These are phyloP conservation scores for Aspergillus novofumigatus DNA, from an alignment of 2,329 filamentous ascomycete species.

Conservation along the genomic window DNA sequence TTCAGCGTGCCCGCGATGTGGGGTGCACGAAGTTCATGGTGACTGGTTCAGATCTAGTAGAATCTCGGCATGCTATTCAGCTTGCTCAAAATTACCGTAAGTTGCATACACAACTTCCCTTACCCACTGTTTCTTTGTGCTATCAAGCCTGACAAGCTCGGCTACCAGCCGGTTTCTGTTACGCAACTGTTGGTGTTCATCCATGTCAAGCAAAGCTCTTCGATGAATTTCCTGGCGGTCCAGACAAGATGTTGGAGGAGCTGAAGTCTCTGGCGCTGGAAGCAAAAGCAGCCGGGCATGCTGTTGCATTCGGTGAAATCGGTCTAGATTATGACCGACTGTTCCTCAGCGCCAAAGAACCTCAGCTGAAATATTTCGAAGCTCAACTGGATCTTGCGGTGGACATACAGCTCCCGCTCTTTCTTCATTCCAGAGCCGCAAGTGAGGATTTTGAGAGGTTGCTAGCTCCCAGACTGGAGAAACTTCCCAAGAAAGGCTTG, in stretches of 20 bases:
- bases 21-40: constrained; percentile 89
- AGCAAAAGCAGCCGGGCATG: constrained; percentile 55
- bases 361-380: constrained; percentile 81
- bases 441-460: constrained; percentile 77
- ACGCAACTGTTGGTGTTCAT: constrained; percentile 88
- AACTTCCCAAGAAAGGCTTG: constrained; percentile 69
- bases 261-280: constrained; percentile 63
- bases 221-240: constrained; percentile 51
- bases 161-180: constrained; percentile 68
- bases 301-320: constrained; percentile 86
- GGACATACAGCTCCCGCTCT: constrained; percentile 75
- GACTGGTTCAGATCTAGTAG: constrained; percentile 80
- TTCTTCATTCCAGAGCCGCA: constrained; percentile 86
- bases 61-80: constrained; percentile 69
- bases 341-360: constrained; percentile 71
- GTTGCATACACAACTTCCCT: constrained; percentile 27
- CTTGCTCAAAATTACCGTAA: constrained; percentile 71
- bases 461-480: constrained; percentile 60
- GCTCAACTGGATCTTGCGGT: constrained; percentile 76
- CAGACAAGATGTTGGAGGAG: constrained; percentile 46
- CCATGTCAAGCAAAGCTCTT: constrained; percentile 84
- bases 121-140: constrained; percentile 8
- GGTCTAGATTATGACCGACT: constrained; percentile 94
- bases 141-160: constrained; percentile 9
- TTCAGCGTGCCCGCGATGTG: constrained; percentile 70